Percentiles rank a stretch among this genome's conserved stretches.
Evolutionary conservation across 2,329 filamentous ascomycete genomes (phyloP).

Genomic region (Waltergamsia citrina): DNA sequence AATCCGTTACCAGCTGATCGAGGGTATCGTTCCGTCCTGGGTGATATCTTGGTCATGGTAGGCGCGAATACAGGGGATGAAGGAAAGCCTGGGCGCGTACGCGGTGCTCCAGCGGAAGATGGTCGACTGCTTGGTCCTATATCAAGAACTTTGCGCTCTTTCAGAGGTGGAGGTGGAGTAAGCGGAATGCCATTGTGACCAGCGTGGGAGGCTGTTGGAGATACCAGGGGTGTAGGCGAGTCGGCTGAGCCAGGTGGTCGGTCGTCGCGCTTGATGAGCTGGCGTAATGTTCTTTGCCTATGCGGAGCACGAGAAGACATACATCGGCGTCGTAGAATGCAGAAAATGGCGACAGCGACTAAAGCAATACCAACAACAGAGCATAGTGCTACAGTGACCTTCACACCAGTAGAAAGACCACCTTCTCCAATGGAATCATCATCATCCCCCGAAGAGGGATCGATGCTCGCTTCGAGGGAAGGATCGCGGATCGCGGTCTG

Average conservation of each 20-base stretch:
- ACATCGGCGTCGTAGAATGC: slow-evolving; percentile 21
- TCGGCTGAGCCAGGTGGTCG: slow-evolving; percentile 14
- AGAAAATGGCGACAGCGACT: slow-evolving; percentile 24
- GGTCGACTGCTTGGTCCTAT: slow-evolving; percentile 13
- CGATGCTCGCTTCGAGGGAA: slow-evolving; percentile 8
- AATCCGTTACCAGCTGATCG: not conserved
- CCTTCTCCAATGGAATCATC: slow-evolving; percentile 1
- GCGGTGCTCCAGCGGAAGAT: slow-evolving; percentile 9
- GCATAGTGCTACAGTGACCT: slow-evolving; percentile 34
- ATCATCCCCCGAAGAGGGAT: slow-evolving; percentile 4
- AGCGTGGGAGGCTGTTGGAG: slow-evolving; percentile 19
- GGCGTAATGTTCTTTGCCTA: not conserved
- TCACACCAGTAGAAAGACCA: slow-evolving; percentile 19
- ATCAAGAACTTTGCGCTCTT: slow-evolving; percentile 35
- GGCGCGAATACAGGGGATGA: slow-evolving; percentile 27
- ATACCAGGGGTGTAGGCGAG: slow-evolving; percentile 31
- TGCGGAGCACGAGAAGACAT: slow-evolving; percentile 12
- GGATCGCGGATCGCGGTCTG: slow-evolving; percentile 10
- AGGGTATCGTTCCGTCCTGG: slow-evolving; percentile 6
- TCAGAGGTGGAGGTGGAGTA: slow-evolving; percentile 37
- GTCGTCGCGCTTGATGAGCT: not conserved
- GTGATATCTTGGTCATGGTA: slow-evolving; percentile 23
- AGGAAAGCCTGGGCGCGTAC: slow-evolving; percentile 17
- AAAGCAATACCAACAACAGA: slow-evolving; percentile 26
- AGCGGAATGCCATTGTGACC: slow-evolving; percentile 15